Conservation (phyloP, 164 flowering plant species). For the Sedum album region DNA sequence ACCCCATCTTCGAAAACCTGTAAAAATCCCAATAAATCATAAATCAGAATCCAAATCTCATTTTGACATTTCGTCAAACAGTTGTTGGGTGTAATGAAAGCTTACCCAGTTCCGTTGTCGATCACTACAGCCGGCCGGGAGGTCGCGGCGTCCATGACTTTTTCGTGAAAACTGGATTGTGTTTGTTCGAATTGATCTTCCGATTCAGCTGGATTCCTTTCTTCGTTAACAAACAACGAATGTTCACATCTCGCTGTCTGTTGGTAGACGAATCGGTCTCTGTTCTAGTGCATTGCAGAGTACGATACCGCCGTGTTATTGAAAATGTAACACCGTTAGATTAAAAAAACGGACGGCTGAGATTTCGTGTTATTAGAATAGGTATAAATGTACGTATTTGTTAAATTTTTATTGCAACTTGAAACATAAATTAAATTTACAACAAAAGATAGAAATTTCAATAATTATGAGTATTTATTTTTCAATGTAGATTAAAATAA, state of each 20-base stretch:
- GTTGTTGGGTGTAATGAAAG: neutral
- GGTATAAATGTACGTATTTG: neutral
- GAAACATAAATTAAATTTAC: no score
- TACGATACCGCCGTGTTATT: neutral
- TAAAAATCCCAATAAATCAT: neutral
- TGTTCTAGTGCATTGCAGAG: neutral
- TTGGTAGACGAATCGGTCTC: neutral
- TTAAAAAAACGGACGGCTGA: neutral
- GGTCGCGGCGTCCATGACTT: conserved; percentile 58
- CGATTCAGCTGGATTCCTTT: conserved; percentile 8
- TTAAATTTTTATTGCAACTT: no score
- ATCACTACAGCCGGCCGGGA: conserved; percentile 96
- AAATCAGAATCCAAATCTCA: neutral
- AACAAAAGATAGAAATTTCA: no score
- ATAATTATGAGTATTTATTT: no score
- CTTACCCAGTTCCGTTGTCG: conserved; percentile 91
- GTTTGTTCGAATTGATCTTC: neutral
- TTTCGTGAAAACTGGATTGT: neutral
- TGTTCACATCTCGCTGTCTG: neutral
- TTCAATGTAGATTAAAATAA: no score
- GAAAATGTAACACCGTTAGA: neutral
- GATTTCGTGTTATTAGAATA: neutral
- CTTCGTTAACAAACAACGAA: conserved; percentile 10
- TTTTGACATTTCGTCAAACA: neutral
- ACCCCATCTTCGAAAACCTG: conserved; percentile 77